Percentiles rank a stretch among this genome's conserved stretches.
Evolutionary conservation across 495 filamentous ascomycete genomes (phyloP).

Genomic region (Penicillium cosmopolitanum): DNA sequence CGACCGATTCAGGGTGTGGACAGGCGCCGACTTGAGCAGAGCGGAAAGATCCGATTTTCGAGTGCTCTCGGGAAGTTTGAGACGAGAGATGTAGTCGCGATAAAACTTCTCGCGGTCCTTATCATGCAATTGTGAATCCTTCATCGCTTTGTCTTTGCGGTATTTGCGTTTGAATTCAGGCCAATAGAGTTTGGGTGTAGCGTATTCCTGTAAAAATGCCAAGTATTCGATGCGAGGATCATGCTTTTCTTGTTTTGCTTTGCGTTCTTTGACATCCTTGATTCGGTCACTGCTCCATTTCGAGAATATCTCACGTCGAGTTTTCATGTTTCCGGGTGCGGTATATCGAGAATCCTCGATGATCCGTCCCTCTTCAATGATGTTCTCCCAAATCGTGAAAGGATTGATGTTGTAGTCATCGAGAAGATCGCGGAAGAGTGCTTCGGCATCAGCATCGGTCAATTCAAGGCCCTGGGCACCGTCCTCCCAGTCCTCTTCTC

Average conservation of each 20-base stretch:
- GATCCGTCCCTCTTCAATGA: conserved; percentile 80
- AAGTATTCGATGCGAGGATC: conserved; percentile 87
- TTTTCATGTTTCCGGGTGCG: conserved; percentile 76
- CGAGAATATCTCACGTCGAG: conserved; percentile 78
- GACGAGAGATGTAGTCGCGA: conserved; percentile 78
- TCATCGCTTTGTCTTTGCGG: conserved; percentile 80
- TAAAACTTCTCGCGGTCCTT: conserved; percentile 92
- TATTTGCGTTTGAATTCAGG: conserved; percentile 93
- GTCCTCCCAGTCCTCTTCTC: conserved; percentile 69
- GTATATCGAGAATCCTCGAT: conserved; percentile 87
- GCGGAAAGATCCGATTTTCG: conserved; percentile 78
- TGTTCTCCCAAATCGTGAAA: conserved; percentile 87
- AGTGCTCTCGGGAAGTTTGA: conserved; percentile 74
- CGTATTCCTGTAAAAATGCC: conserved; percentile 76
- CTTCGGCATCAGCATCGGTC: conserved; percentile 67
- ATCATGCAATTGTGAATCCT: conserved; percentile 71
- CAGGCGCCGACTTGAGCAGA: conserved; percentile 72
- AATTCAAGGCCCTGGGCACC: conserved; percentile 68
- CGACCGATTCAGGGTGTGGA: conserved; percentile 66
- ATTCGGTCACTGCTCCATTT: conserved; percentile 80
- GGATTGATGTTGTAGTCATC: conserved; percentile 82
- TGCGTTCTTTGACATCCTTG: conserved; percentile 67
- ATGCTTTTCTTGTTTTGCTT: conserved; percentile 76
- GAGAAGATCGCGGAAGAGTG: conserved; percentile 84
- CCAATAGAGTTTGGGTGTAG: conserved; percentile 93